Base-by-base conservation (phyloP, 23 red algal genomes). In the Cyanidioschyzon merolae region DNA sequence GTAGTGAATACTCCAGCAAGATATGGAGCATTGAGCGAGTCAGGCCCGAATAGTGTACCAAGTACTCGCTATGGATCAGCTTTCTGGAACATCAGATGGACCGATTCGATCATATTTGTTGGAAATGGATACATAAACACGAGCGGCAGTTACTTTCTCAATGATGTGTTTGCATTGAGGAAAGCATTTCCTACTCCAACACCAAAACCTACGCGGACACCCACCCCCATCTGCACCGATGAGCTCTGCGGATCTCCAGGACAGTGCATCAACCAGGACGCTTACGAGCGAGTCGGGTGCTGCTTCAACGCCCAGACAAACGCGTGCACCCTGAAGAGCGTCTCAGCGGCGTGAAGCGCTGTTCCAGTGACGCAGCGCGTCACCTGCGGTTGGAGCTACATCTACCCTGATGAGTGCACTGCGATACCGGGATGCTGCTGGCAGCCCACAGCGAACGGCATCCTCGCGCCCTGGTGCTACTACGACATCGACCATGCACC, bases 341-440 rank as follows among this genome's bases (percentile, higher is more conserved):
- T 71, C 63, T 71, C 63, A 3, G n/a, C 21, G 3, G n/a, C 21
- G 3, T 71, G 63, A 7, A 35, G n/a, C 7, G n/a, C 32, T 7
- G 63, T 71, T 7, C 30, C 63, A 7, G 63, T 71, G 63, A 3
- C 21, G n/a, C 32, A 25, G 7, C 63, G 63, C 63, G 32, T 71
- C 16, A 3, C 63, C 63, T 71, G 63, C 29, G 63, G 63, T 27
- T 71, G 63, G 63, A 35, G n/a, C 21, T 71, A 71, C 63, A 71
- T 71, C 63, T 71, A 71, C 29, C 63, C 63, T 27, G 63, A 71
- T 27, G 63, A 71, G 63, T 71, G 63, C 63, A 25, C n/a, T 35
- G 63, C 63, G n/a, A 71, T 71, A 3, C 63, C 63, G 12, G 63
- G 63, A 71, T 71, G 63, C 63, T 71, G 63, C 63, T 71, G 63